Evolutionary conservation across 768 basidiomycete genomes (phyloP).

Genomic region (Leccinum subgranulosum): DNA sequence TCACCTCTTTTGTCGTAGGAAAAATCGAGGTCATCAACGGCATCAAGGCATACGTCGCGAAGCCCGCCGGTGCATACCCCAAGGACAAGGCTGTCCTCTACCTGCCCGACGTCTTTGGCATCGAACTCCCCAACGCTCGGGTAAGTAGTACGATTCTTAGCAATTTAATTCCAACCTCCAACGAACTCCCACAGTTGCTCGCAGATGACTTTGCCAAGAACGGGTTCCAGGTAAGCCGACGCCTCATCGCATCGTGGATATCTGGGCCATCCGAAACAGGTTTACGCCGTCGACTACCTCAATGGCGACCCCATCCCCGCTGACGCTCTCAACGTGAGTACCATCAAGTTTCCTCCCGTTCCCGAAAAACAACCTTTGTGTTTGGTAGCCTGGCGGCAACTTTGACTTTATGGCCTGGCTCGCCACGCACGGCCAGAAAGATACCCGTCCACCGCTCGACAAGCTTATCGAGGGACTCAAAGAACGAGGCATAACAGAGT

Average conservation of each 20-base stretch:
- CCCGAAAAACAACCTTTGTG: not conserved
- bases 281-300: constrained; percentile 29
- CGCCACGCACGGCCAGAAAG: constrained; percentile 34
- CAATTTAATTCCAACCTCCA: not conserved
- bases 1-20: not conserved
- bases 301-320: not conserved
- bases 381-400: not conserved
- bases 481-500: constrained; percentile 51
- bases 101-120: constrained; percentile 52
- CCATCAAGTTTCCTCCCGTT: not conserved
- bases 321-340: not conserved
- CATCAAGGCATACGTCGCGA: constrained; percentile 50
- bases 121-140: constrained; percentile 22
- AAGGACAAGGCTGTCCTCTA: constrained; percentile 57
- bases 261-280: not conserved
- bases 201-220: constrained; percentile 14
- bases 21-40: constrained; percentile 41
- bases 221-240: not conserved
- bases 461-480: constrained; percentile 56
- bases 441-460: constrained; percentile 46
- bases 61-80: constrained; percentile 46
- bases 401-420: constrained; percentile 45
- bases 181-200: constrained; percentile 32
- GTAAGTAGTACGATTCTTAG: constrained; percentile 2
- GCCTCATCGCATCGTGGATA: not conserved